Conservation (phyloP, 352 stramenopile species). For the Phytophthora tentaculata region DNA sequence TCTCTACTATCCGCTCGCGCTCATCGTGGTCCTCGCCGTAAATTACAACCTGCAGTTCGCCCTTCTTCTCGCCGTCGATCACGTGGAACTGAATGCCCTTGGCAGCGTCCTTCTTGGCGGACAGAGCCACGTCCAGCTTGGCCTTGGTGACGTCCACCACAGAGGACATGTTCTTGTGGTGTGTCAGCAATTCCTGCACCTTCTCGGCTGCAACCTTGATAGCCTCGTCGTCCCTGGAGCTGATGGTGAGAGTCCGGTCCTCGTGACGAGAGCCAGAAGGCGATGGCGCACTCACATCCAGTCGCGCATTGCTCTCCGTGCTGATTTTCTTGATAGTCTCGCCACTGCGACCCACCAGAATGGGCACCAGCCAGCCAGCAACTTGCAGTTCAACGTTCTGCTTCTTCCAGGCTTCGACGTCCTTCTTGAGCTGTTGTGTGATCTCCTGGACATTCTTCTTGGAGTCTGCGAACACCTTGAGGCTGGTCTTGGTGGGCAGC, state of each 20-base stretch:
- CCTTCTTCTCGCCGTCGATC: constrained; percentile 47
- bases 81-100: constrained; percentile 64
- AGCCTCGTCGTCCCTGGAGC: constrained; percentile 64
- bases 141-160: constrained; percentile 48
- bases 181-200: constrained; percentile 56
- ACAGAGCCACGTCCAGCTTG: constrained; percentile 64
- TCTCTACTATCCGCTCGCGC: constrained; percentile 65
- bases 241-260: constrained; percentile 68
- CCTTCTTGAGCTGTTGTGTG: constrained; percentile 49
- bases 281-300: constrained; percentile 55
- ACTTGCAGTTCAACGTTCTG: constrained; percentile 74
- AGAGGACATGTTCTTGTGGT: constrained; percentile 59
- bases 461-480: constrained; percentile 75
- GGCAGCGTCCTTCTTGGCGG: constrained; percentile 53
- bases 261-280: constrained; percentile 29
- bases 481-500: constrained; percentile 53
- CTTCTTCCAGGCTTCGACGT: constrained; percentile 66
- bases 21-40: constrained; percentile 62
- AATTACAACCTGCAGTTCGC: constrained; percentile 55
- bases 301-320: constrained; percentile 58
- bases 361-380: constrained; percentile 66
- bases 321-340: constrained; percentile 83
- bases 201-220: constrained; percentile 65
- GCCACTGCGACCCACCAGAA: constrained; percentile 76
- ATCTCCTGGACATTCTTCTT: constrained; percentile 57